A percentile compares a stretch with the other conserved stretches of the same genome.
Evolutionary conservation across 148 eudicot genomes (phyloP).

Genomic region (Rhododendron williamsianum): DNA sequence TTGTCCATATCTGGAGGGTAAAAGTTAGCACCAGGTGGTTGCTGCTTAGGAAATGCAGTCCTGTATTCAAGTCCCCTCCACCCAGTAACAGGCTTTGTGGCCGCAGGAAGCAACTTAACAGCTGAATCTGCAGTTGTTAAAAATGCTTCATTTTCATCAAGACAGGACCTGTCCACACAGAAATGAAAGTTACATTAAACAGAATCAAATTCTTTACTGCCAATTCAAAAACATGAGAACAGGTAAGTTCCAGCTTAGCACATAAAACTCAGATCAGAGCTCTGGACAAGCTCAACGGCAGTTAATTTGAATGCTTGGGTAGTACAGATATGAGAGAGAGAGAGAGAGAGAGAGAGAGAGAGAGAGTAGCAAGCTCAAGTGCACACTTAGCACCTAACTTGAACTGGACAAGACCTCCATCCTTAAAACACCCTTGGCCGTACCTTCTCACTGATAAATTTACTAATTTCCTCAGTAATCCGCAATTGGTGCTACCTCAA

Average conservation of each 20-base stretch:
- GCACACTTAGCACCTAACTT: background rate
- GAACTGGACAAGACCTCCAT: background rate
- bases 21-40: constrained; percentile 84
- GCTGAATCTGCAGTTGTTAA: constrained; percentile 89
- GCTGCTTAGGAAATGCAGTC: constrained; percentile 66
- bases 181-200: background rate
- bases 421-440: background rate
- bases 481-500: background rate
- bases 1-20: constrained; percentile 96
- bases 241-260: background rate
- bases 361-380: background rate
- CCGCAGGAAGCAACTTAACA: constrained; percentile 52
- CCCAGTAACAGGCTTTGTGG: constrained; percentile 58
- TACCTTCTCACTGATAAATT: background rate
- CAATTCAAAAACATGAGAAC: background rate
- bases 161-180: constrained; percentile 57
- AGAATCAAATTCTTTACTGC: background rate
- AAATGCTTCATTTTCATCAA: constrained; percentile 77
- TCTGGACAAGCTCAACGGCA: background rate
- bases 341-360: background rate
- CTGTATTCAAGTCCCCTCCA: constrained; percentile 92
- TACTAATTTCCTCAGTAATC: background rate
- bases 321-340: background rate
- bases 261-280: background rate
- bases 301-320: constrained; percentile 3